phyloP scores from a whole-genome alignment of 192 early-diverging fungal species.

The Geranomyces michiganensis region DNA sequence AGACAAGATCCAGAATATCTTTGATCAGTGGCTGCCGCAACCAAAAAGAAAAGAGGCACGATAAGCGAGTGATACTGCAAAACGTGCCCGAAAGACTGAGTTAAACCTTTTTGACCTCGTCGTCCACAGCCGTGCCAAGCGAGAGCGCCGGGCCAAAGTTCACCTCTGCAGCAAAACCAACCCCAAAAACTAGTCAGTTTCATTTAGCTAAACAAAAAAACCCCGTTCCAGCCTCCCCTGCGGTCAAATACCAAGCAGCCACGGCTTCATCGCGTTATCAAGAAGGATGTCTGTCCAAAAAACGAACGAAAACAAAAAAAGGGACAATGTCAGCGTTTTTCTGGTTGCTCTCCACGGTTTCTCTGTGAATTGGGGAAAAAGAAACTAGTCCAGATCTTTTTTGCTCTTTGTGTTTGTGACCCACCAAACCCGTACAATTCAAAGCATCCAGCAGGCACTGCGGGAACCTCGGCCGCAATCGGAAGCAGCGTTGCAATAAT shows the following conservation, averaged over 20 bases:
- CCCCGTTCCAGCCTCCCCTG: no score
- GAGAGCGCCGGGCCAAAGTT: slow-evolving; percentile 54
- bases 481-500: slow-evolving; percentile 47
- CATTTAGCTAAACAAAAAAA: no score
- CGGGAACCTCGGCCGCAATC: slow-evolving; percentile 33
- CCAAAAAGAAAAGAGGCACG: no score
- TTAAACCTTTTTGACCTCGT: slow-evolving; percentile 46
- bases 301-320: slow-evolving; percentile 4
- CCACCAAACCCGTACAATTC: slow-evolving; percentile 56
- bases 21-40: slow-evolving; percentile 34
- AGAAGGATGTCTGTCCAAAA: slow-evolving; percentile 43
- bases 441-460: slow-evolving; percentile 41
- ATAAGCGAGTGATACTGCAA: not conserved
- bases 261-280: slow-evolving; percentile 44
- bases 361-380: no score
- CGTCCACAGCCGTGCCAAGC: slow-evolving; percentile 45
- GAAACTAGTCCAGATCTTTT: no score
- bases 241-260: slow-evolving; percentile 44
- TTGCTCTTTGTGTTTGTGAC: not conserved
- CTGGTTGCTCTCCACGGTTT: no score
- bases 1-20: slow-evolving; percentile 38
- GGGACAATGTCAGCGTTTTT: no score
- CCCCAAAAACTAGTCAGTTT: no score
- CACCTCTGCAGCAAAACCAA: slow-evolving; percentile 34
- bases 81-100: not conserved